Base-by-base conservation (phyloP, 139 green algal genomes). In the Haematococcus sp. region DNA sequence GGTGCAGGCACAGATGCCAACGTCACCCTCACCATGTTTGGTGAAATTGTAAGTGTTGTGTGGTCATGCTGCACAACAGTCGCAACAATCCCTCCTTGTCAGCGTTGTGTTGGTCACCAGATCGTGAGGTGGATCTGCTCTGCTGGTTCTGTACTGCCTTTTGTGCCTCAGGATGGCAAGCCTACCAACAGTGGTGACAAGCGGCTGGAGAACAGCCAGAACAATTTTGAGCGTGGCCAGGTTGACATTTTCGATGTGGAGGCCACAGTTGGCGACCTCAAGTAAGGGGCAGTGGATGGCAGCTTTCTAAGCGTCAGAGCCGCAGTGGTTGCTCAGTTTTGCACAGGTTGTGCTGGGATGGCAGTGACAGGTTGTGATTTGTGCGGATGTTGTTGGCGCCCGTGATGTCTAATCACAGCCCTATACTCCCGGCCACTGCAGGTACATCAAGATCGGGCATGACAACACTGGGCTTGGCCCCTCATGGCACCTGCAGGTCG, bases 201-300 rank as follows among this genome's bases (percentile, higher is more conserved):
- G 23, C 32, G 27, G 27, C 70, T 76, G 55, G 56, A 76, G 31
- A 74, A 65, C 68, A 74, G 46, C 63, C 59, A 68, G 22, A 85
- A 88, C 73, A 88, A 88, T 70, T 88, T 82, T 63, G 83, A 88
- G 75, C 54, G 82, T 2, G 77, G 54, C 1, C 49, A 74, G 56
- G 49, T 30, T 27, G 80, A 85, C 59, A 58, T 30, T 1, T 85
- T 85, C 43, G 75, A 85, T 23, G 67, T 73, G 23, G 44, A 75
- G 56, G 74, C 43, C 20, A 63, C 25, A 27, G 25, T 81, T 54
- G 83, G 83, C 3, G 60, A 84, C 31, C 55, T 88, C 35, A 81
- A 83, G 64, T 49, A 11, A 49, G 40, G n/a, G n/a, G n/a, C n/a
- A n/a, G n/a, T n/a, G n/a, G n/a, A n/a, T n/a, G n/a, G n/a, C n/a